Conservation (phyloP, 768 basidiomycete genomes). For the Boletus pseudo-olivaceus region DNA sequence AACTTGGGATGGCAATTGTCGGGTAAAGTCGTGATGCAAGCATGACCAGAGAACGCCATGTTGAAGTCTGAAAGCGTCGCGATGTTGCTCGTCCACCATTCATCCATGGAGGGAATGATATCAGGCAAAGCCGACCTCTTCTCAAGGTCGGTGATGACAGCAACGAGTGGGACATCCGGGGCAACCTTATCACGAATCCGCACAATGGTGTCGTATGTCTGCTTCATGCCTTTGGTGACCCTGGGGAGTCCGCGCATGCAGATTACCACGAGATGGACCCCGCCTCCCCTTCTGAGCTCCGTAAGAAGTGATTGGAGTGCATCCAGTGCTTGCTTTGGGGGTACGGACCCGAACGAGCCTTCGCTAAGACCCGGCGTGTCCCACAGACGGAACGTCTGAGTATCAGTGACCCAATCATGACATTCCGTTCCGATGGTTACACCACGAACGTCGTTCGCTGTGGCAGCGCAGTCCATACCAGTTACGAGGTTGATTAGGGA, state of each 20-base stretch:
- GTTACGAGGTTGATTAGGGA: conserved; percentile 29
- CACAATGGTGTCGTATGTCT: conserved; percentile 22
- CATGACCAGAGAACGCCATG: conserved; percentile 33
- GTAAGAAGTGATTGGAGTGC: conserved; percentile 26
- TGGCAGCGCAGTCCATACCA: conserved; percentile 20
- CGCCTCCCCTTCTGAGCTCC: conserved; percentile 15
- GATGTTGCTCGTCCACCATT: conserved; percentile 39
- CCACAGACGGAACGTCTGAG: conserved; percentile 26
- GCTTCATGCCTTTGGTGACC: conserved; percentile 27
- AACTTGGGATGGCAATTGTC: conserved; percentile 22
- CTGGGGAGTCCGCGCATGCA: conserved; percentile 28
- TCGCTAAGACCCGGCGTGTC: conserved; percentile 34
- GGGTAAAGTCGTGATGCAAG: conserved; percentile 20
- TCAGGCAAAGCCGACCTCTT: conserved; percentile 17
- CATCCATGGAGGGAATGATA: conserved; percentile 28
- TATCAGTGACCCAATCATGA: conserved; percentile 14
- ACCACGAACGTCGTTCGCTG: conserved; percentile 21
- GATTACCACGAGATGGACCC: conserved; percentile 25
- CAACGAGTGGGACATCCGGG: conserved; percentile 19
- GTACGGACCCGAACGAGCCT: conserved; percentile 21
- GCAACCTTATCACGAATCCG: conserved; percentile 19
- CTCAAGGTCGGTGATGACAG: conserved; percentile 34
- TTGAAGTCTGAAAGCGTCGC: conserved; percentile 20
- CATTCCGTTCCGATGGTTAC: conserved; percentile 21
- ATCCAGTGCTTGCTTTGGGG: conserved; percentile 23